Conservation (phyloP, 495 filamentous ascomycete species). For the Penicillium verhagenii region DNA sequence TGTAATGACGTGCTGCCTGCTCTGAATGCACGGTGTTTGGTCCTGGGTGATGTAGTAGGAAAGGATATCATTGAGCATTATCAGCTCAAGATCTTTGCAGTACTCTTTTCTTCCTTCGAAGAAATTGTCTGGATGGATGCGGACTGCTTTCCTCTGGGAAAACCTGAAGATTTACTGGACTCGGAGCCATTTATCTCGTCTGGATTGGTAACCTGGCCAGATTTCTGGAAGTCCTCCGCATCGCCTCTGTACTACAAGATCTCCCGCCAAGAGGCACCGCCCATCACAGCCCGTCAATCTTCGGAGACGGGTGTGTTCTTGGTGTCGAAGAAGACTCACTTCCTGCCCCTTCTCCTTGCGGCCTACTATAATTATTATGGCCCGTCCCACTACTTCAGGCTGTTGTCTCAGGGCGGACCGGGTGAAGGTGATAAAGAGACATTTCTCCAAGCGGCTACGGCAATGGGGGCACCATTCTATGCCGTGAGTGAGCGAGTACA, state of each 20-base stretch:
- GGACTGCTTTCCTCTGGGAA: constrained; percentile 53
- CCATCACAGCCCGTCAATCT: constrained; percentile 40
- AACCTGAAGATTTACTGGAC: constrained; percentile 51
- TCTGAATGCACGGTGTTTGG: constrained; percentile 52
- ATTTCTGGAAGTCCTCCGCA: constrained; percentile 57
- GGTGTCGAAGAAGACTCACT: constrained; percentile 55
- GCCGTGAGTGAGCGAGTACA: constrained; percentile 46
- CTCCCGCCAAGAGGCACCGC: constrained; percentile 42
- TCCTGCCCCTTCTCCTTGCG: constrained; percentile 51
- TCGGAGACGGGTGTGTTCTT: constrained; percentile 59
- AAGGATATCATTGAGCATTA: constrained; percentile 44
- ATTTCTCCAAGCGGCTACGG: constrained; percentile 55
- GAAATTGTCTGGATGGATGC: constrained; percentile 63
- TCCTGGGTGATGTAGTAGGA: constrained; percentile 45
- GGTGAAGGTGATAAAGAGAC: constrained; percentile 68
- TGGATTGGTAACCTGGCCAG: constrained; percentile 61
- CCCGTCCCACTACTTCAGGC: constrained; percentile 55
- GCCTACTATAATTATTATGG: constrained; percentile 66
- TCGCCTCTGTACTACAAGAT: constrained; percentile 56
- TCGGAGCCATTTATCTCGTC: constrained; percentile 50
- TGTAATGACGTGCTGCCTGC: constrained; percentile 52
- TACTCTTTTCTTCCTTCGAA: constrained; percentile 61
- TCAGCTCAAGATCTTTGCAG: constrained; percentile 61
- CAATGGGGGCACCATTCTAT: constrained; percentile 49
- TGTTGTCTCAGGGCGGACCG: constrained; percentile 54